These are phyloP conservation scores for Diplocarpon rosae DNA, from an alignment of 2,329 filamentous ascomycete genomes.

Conservation along the genomic window DNA sequence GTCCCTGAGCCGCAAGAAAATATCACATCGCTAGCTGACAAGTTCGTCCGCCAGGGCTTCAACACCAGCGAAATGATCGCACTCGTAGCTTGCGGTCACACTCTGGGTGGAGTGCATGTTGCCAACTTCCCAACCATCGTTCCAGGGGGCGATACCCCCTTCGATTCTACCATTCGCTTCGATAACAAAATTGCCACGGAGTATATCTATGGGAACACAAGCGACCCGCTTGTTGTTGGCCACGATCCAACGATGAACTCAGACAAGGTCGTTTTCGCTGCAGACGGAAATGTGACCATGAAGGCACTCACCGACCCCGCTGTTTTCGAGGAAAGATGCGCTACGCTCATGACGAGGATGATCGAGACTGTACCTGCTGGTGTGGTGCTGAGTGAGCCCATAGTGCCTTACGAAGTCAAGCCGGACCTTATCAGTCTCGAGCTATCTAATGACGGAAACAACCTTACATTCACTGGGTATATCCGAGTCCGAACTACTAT, in stretches of 20 bases:
- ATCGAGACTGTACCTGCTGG: neutral
- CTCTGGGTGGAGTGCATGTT: slow-evolving; percentile 8
- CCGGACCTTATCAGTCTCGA: neutral
- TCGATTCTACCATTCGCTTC: neutral
- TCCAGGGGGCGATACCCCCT: neutral
- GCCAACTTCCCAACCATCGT: slow-evolving; percentile 6
- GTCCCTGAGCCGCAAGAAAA: slow-evolving; percentile 46
- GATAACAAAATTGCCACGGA: neutral
- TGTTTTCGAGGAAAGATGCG: neutral
- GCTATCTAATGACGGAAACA: neutral
- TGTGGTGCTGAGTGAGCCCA: neutral
- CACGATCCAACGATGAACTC: neutral
- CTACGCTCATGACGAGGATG: neutral
- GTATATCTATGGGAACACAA: neutral
- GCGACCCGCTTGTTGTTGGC: neutral
- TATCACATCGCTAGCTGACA: slow-evolving; percentile 36
- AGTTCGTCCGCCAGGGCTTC: slow-evolving; percentile 47
- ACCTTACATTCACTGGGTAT: neutral
- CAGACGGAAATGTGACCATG: slow-evolving; percentile 1
- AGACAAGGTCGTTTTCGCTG: neutral
- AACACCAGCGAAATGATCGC: slow-evolving; percentile 44
- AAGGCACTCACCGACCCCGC: neutral
- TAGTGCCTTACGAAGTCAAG: neutral
- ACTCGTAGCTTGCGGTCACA: slow-evolving; percentile 11
- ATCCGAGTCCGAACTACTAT: neutral